phyloP scores from a whole-genome alignment of 2,329 filamentous ascomycete species.

The Aspergillus japonicus region DNA sequence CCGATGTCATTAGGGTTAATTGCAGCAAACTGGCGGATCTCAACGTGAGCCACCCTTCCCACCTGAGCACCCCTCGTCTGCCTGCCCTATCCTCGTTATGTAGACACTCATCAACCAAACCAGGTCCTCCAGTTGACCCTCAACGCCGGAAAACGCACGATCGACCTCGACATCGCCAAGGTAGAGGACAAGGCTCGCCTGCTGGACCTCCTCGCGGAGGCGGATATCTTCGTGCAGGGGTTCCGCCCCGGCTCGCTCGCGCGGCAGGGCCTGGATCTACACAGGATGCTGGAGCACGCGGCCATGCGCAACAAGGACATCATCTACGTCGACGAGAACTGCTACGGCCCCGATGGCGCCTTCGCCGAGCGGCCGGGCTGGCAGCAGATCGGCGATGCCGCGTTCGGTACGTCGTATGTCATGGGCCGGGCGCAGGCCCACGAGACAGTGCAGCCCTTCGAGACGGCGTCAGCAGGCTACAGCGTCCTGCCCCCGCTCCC shows the following conservation, averaged over 20 bases:
- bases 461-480: not conserved
- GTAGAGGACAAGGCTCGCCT: constrained; percentile 40
- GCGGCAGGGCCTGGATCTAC: constrained; percentile 23
- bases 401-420: constrained; percentile 35
- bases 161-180: constrained; percentile 47
- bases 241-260: constrained; percentile 47
- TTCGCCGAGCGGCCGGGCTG: constrained; percentile 48
- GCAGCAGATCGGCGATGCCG: constrained; percentile 51
- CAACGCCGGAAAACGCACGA: constrained; percentile 14
- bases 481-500: constrained; percentile 14
- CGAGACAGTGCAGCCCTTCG: too few species aligned
- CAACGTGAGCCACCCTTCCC: constrained; percentile 19
- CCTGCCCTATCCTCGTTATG: too few species aligned
- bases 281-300: constrained; percentile 42
- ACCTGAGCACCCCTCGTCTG: too few species aligned
- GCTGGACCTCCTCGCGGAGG: constrained; percentile 45
- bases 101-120: too few species aligned
- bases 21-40: constrained; percentile 41
- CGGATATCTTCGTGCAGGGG: constrained; percentile 55
- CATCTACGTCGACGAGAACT: constrained; percentile 51
- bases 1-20: constrained; percentile 49
- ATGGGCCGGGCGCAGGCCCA: constrained; percentile 34
- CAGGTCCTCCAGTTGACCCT: constrained; percentile 8
- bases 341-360: constrained; percentile 50
- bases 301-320: constrained; percentile 43